Evolutionary conservation across 768 basidiomycete genomes (phyloP).

Genomic region (Daedaleopsis sinensis): DNA sequence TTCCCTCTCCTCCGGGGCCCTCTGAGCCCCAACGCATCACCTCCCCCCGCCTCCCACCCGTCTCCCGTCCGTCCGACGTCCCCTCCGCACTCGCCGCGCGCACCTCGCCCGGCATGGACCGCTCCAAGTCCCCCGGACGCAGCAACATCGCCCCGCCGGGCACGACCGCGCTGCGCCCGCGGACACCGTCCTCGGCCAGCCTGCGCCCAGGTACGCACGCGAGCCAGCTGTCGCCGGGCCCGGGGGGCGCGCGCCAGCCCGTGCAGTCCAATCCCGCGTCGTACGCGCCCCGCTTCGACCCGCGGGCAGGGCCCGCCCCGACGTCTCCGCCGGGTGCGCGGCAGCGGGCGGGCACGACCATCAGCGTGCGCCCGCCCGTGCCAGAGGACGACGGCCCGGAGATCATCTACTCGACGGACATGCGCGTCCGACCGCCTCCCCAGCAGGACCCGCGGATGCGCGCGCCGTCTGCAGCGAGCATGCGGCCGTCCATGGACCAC

Average conservation of each 20-base stretch:
- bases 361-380: conserved; percentile 6
- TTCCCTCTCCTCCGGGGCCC: conserved; percentile 22
- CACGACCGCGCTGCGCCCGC: conserved; percentile 11
- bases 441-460: conserved; percentile 18
- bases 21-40: conserved; percentile 12
- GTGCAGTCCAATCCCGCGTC: conserved; percentile 18
- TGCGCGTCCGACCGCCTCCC: conserved; percentile 11
- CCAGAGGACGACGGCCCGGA: conserved; percentile 13
- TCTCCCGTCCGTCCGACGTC: conserved; percentile 11
- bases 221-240: background rate
- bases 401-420: conserved; percentile 22
- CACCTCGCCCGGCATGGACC: conserved; percentile 18
- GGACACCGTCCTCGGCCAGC: conserved; percentile 19
- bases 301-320: conserved; percentile 4
- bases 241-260: conserved; percentile 10
- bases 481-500: conserved; percentile 21
- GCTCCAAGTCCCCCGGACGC: conserved; percentile 19
- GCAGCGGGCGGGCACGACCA: conserved; percentile 18
- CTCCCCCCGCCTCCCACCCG: conserved; percentile 11
- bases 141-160: conserved; percentile 9
- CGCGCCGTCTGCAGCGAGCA: conserved; percentile 29
- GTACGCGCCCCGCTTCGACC: conserved; percentile 6
- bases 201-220: conserved; percentile 3
- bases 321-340: conserved; percentile 5
- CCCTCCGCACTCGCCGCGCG: conserved; percentile 16